Conservation (phyloP, 129 eudicot species). For the Flaveria ramosissima region DNA sequence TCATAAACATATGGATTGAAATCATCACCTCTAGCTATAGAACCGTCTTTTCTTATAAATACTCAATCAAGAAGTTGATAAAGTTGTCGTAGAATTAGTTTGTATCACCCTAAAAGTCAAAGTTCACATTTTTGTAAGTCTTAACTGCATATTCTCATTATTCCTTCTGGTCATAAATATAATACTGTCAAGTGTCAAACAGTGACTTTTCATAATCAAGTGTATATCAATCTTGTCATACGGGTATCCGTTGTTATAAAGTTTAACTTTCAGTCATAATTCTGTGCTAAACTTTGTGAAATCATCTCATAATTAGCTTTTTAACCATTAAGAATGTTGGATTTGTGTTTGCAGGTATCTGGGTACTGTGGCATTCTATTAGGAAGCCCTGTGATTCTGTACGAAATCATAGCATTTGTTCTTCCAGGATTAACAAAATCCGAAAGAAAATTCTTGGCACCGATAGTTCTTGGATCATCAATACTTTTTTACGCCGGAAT, state of each 20-base stretch:
- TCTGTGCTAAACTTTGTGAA: not conserved
- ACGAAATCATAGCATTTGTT: slow-evolving; percentile 90
- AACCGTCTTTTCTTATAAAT: not conserved
- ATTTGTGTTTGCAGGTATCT: slow-evolving; percentile 65
- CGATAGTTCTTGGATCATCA: slow-evolving; percentile 89
- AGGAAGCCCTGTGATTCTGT: slow-evolving; percentile 92
- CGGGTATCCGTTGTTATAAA: not conserved
- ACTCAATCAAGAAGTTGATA: not conserved
- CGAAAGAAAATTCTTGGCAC: slow-evolving; percentile 85
- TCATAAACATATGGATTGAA: not conserved
- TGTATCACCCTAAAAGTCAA: slow-evolving; percentile 1
- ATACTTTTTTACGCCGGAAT: slow-evolving; percentile 87
- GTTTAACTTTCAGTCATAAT: not conserved
- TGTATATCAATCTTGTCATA: slow-evolving; percentile 3
- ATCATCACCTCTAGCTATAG: not conserved
- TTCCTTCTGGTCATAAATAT: not conserved
- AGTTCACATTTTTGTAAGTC: not conserved
- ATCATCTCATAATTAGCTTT: not conserved
- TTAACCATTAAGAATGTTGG: not conserved
- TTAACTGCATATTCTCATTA: not conserved
- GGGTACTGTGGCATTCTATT: slow-evolving; percentile 95
- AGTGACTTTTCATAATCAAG: not conserved
- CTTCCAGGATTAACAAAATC: slow-evolving; percentile 86
- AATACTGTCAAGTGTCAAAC: not conserved
- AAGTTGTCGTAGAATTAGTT: not conserved